These are phyloP conservation scores for Eucalyptus albens DNA, from an alignment of 345 rosid species.

Conservation along the genomic window DNA sequence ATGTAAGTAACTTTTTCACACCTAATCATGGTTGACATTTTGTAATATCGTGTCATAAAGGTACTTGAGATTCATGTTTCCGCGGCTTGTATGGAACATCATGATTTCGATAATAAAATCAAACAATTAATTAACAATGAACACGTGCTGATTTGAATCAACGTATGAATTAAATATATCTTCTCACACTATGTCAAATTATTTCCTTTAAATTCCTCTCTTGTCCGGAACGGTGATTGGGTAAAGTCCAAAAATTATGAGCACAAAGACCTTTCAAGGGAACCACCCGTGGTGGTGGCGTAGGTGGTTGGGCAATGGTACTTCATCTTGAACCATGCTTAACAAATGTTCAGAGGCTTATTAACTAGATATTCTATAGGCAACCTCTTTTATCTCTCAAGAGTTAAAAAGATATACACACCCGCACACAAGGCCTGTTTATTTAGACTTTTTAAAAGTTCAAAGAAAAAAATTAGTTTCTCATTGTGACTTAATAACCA, in stretches of 20 bases:
- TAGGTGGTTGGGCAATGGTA: too few relatives aligned
- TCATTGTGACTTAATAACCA: not conserved
- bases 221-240: not conserved
- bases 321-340: not conserved
- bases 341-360: not conserved
- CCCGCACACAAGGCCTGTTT: not conserved
- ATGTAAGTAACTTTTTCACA: not conserved
- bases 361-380: rapidly evolving
- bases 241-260: not conserved
- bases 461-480: not conserved
- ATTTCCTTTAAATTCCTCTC: not conserved
- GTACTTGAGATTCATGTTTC: not conserved
- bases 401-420: too few relatives aligned
- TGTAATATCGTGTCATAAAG: not conserved
- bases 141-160: not conserved
- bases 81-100: not conserved
- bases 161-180: not conserved
- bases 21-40: not conserved
- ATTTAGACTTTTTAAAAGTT: not conserved
- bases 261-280: not conserved
- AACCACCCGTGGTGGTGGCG: too few relatives aligned
- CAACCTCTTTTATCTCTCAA: not conserved
- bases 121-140: not conserved
- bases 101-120: not conserved
- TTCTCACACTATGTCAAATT: not conserved